phyloP scores from a whole-genome alignment of 768 basidiomycete species.

The Xanthoconium stramineum region DNA sequence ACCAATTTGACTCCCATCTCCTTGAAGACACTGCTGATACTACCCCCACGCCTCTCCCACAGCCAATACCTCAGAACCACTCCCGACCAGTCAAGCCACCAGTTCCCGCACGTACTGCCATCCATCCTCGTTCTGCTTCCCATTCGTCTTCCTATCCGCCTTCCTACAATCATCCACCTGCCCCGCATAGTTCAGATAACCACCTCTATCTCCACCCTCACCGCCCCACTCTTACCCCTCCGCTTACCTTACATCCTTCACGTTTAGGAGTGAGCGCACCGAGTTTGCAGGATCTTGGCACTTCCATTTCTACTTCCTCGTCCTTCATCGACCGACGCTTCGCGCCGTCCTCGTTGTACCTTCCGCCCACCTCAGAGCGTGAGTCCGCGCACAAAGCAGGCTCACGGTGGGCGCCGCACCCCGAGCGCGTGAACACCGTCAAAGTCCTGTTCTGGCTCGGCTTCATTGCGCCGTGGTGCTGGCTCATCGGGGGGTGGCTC shows the following conservation, averaged over 20 bases:
- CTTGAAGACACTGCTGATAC: constrained; percentile 12
- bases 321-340: constrained; percentile 54
- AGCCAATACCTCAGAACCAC: background rate
- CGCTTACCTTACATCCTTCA: constrained; percentile 5
- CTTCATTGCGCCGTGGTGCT: constrained; percentile 69
- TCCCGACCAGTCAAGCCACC: constrained; percentile 19
- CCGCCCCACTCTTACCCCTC: constrained; percentile 11
- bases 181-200: constrained; percentile 17
- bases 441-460: constrained; percentile 74
- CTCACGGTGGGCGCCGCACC: constrained; percentile 9
- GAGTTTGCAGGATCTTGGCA: constrained; percentile 27
- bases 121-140: constrained; percentile 17
- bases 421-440: constrained; percentile 31
- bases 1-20: constrained; percentile 17
- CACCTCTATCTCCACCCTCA: constrained; percentile 16
- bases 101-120: constrained; percentile 13
- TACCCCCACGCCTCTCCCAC: background rate
- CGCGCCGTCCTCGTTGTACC: constrained; percentile 40
- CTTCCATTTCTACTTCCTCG: constrained; percentile 38
- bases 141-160: constrained; percentile 24
- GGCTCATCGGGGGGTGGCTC: constrained; percentile 78
- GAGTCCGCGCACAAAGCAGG: constrained; percentile 22
- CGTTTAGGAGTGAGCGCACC: constrained; percentile 18
- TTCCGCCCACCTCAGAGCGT: constrained; percentile 34
- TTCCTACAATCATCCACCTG: constrained; percentile 20